Percentiles rank a stretch among this genome's conserved stretches.
Conservation (phyloP, 805 yeast genomes). For the Schwanniomyces polymorphus region DNA sequence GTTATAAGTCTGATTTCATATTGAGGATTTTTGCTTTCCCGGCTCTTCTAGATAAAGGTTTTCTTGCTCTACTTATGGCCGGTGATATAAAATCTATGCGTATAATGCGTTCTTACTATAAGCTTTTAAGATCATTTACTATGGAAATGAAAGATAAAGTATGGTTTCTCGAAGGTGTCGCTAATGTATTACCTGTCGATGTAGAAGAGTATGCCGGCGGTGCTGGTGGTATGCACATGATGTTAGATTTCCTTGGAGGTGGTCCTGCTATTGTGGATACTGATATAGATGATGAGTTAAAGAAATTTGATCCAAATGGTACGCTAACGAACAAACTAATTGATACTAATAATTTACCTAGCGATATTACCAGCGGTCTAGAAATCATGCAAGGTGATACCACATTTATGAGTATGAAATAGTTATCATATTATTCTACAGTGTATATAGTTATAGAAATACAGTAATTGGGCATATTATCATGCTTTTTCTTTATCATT, state of each 20-base stretch:
- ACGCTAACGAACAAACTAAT: conserved; percentile 46
- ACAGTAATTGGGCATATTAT: neutral
- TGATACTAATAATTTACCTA: conserved; percentile 58
- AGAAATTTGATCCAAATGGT: conserved; percentile 44
- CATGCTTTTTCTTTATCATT: neutral
- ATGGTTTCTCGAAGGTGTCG: conserved; percentile 93
- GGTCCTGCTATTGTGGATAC: conserved; percentile 42
- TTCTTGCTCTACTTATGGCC: conserved; percentile 72
- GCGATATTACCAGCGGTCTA: conserved; percentile 51
- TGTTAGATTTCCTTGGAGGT: conserved; percentile 84
- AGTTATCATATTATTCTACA: neutral
- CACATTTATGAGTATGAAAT: conserved; percentile 37
- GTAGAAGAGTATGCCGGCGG: conserved; percentile 90
- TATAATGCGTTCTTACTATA: conserved; percentile 86
- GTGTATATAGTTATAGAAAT: neutral
- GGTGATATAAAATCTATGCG: conserved; percentile 89
- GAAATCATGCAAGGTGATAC: conserved; percentile 53
- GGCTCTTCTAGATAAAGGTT: conserved; percentile 80
- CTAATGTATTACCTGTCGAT: conserved; percentile 85
- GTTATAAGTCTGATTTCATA: conserved; percentile 82
- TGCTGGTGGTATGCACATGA: conserved; percentile 86
- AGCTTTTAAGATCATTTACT: conserved; percentile 75
- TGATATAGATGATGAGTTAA: conserved; percentile 40
- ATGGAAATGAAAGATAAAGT: conserved; percentile 85
- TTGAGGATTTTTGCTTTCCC: conserved; percentile 90